Evolutionary conservation across 768 basidiomycete genomes (phyloP).

Genomic region (Podaxis pistillaris): DNA sequence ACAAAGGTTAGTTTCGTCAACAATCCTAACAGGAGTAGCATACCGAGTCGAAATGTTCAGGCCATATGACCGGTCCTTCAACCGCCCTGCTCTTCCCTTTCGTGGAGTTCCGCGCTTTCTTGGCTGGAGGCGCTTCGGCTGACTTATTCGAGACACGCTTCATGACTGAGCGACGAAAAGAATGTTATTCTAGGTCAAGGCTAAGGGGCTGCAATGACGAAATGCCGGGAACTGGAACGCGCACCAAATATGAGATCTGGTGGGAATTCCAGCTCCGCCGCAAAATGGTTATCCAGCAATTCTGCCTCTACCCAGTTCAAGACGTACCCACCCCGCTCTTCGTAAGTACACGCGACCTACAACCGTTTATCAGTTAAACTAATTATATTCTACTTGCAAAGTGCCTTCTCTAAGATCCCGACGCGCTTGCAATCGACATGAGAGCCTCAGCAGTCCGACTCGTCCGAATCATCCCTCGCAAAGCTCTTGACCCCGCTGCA

Average conservation of each 20-base stretch:
- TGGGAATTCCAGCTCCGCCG: conserved; percentile 12
- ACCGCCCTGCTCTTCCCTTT: not conserved
- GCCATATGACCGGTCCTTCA: conserved; percentile 40
- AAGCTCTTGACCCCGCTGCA: conserved; percentile 26
- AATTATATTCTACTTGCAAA: not conserved
- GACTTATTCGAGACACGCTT: not conserved
- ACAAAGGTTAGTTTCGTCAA: not conserved
- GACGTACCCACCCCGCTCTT: not conserved
- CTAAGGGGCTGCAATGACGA: not conserved
- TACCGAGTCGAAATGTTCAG: conserved; percentile 60
- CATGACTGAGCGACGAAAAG: not conserved
- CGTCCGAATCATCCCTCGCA: conserved; percentile 37
- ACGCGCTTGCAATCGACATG: conserved; percentile 25
- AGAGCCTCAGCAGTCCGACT: conserved; percentile 32
- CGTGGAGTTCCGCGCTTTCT: conserved; percentile 2
- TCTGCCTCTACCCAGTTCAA: not conserved
- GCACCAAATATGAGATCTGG: conserved; percentile 4
- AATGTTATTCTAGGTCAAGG: not conserved
- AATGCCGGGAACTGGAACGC: not conserved
- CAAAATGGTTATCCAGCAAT: not conserved
- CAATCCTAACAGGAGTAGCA: conserved; percentile 22
- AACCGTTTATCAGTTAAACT: not conserved
- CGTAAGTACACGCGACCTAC: not conserved
- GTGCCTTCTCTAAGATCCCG: not conserved
- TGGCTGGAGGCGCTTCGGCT: not conserved